Evolutionary conservation across 2,329 filamentous ascomycete species (phyloP), one percentile per base, ranked within the genome.

Genomic region (Colletotrichum spaethianum): DNA sequence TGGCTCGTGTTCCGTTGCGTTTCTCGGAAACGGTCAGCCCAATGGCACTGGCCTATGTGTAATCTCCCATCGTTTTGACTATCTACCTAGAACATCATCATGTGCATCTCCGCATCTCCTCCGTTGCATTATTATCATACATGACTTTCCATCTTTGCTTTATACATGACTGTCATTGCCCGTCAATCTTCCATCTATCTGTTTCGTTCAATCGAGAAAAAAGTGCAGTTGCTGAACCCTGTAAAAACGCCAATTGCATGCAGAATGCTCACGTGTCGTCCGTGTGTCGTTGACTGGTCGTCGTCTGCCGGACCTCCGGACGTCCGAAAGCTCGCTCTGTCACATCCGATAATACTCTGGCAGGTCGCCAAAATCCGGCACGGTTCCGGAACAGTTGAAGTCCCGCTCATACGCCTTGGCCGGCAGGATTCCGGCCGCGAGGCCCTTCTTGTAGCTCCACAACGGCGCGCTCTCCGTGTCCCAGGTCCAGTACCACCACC

Each of bases 401-500:
- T 86, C 85, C 42, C 91, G 87, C 28, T 90, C 83, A 79, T 93
- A 94, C 0, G 93, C 92, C 84, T 93, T 92, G 48, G 85, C 80
- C 2, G 96, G 96, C 83, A 99, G 82, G 59, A 96, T 94, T 0
- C 94, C 94, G 1, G 93, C 93, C 63, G 88, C 88, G 74, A 95
- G 85, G 0, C 94, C 95, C 74, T 91, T 87, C 82, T 95, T 91
- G 85, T 96, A 98, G 80, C 95, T 98, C 96, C 96, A 99, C 83
- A 98, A 94, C 72, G 91, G 87, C 60, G 93, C 92, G 75, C 83
- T 87, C 85, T 98, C 96, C 38, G 96, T 98, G 83, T 95, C 90
- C 96, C 96, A 97, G 42, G 95, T 98, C 96, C 96, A 99, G 84
- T 99, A 99, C 84, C 97, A 98, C 96, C 96, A 99, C 60, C 96